Evolutionary conservation across 208 protist species (phyloP), one percentile per base, ranked within the genome.

Genomic region (Crithidia bombi): DNA sequence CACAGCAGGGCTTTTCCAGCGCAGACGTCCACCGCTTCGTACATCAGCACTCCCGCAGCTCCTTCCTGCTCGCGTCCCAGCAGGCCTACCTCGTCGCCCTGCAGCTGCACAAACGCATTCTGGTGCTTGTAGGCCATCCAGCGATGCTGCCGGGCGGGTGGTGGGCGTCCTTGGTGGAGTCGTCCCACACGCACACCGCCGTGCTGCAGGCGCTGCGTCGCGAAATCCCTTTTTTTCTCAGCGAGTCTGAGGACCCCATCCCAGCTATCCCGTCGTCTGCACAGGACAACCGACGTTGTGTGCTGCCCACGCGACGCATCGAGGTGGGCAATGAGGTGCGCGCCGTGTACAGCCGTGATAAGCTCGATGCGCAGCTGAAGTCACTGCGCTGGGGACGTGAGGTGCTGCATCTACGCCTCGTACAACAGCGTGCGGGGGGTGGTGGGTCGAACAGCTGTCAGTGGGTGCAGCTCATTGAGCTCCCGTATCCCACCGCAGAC

Each of bases 221-320:
- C 5, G n/a, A 35, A 2, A 36, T 59, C 1, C 59, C 51, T 1
- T 75, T 68, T 26, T 67, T 68, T 47, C 12, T 73, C 19, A 11
- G n/a, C 23, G 25, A 39, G 49, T 38, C 68, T 28, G 35, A 32
- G 11, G 36, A 7, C 2, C 32, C 63, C 9, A 9, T 59, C 25
- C 21, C 50, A 9, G 23, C 10, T 5, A n/a, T 41, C 11, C n/a
- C 51, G 15, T 25, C 35, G n/a, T 14, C 47, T 15, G 14, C 36
- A 41, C n/a, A 28, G 7, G 3, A 36, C 15, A n/a, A 10, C 19
- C 26, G 26, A 5, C 66, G 30, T 23, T 59, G 46, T 49, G 41
- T 46, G 65, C 54, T 62, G 23, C 54, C 54, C 12, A 4, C 52
- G 17, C 62, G n/a, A 5, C 58, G 58, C 1, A 26, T 50, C 10